Conservation (phyloP, 495 filamentous ascomycete species). For the Bombardia bombarda region DNA sequence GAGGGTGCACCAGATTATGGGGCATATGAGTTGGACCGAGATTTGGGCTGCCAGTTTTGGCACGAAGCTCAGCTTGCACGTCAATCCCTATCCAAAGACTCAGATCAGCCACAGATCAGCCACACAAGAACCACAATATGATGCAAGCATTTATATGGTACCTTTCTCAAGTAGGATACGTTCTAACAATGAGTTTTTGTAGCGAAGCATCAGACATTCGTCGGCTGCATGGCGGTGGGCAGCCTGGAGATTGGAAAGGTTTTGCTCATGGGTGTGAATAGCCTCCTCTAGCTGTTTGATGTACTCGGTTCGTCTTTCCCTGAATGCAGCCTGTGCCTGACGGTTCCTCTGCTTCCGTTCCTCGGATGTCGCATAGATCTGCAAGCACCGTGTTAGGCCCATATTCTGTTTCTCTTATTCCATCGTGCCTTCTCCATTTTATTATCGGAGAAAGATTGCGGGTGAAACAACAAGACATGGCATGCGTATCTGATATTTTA, state of each 20-base stretch:
- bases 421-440: too few relatives aligned
- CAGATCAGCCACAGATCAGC: background rate
- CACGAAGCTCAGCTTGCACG: slow-evolving; percentile 87
- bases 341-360: slow-evolving; percentile 96
- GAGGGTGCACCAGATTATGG: slow-evolving; percentile 56
- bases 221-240: slow-evolving; percentile 92
- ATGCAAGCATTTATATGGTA: slow-evolving; percentile 20
- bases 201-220: slow-evolving; percentile 95
- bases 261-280: slow-evolving; percentile 95
- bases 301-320: slow-evolving; percentile 94
- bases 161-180: slow-evolving; percentile 94
- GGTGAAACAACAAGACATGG: too few relatives aligned
- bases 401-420: too few relatives aligned
- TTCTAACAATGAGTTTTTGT: slow-evolving; percentile 95
- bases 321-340: slow-evolving; percentile 94
- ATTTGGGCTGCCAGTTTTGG: slow-evolving; percentile 73
- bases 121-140: background rate
- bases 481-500: too few relatives aligned
- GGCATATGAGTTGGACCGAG: slow-evolving; percentile 54
- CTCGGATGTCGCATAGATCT: slow-evolving; percentile 98
- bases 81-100: slow-evolving; percentile 68
- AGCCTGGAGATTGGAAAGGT: slow-evolving; percentile 81
- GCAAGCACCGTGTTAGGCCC: slow-evolving; percentile 13
- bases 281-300: slow-evolving; percentile 98
- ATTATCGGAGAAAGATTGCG: too few relatives aligned